phyloP scores from a whole-genome alignment of 2,329 filamentous ascomycete genomes.

The Verticillium longisporum region DNA sequence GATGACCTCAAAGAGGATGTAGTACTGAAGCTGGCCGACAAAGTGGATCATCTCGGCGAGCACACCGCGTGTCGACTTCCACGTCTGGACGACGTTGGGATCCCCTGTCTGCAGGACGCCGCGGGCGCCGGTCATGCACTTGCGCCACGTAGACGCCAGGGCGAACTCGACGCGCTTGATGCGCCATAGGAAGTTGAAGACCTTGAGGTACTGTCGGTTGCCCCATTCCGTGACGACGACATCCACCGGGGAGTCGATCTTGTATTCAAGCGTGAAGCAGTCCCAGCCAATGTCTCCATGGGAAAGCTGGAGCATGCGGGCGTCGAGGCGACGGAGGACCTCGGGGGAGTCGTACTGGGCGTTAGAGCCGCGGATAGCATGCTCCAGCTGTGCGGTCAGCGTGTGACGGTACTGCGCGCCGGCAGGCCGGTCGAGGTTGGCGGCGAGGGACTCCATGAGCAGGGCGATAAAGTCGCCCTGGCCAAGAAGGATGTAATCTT shows the following conservation, averaged over 20 bases:
- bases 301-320: slow-evolving; percentile 94
- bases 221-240: slow-evolving; percentile 96
- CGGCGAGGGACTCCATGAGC: slow-evolving; percentile 91
- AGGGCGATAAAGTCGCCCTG: slow-evolving; percentile 96
- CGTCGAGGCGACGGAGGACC: slow-evolving; percentile 84
- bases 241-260: slow-evolving; percentile 92
- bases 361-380: slow-evolving; percentile 94
- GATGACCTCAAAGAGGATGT: slow-evolving; percentile 97
- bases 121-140: slow-evolving; percentile 89
- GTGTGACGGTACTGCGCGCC: slow-evolving; percentile 96
- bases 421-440: slow-evolving; percentile 90
- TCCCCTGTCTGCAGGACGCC: slow-evolving; percentile 83
- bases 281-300: slow-evolving; percentile 99
- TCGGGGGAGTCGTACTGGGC: slow-evolving; percentile 91
- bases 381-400: slow-evolving; percentile 90
- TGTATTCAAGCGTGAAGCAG: slow-evolving; percentile 97
- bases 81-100: slow-evolving; percentile 63
- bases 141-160: slow-evolving; percentile 82
- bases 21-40: slow-evolving; percentile 93
- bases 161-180: slow-evolving; percentile 97
- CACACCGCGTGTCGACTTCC: slow-evolving; percentile 83
- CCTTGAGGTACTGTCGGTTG: slow-evolving; percentile 92
- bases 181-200: slow-evolving; percentile 98
- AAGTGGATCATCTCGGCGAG: slow-evolving; percentile 99
- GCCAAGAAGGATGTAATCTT: slow-evolving; percentile 89